These are phyloP conservation scores for Rhizoclosmatium sp. DNA, from an alignment of 192 early-diverging fungal species.

Conservation along the genomic window DNA sequence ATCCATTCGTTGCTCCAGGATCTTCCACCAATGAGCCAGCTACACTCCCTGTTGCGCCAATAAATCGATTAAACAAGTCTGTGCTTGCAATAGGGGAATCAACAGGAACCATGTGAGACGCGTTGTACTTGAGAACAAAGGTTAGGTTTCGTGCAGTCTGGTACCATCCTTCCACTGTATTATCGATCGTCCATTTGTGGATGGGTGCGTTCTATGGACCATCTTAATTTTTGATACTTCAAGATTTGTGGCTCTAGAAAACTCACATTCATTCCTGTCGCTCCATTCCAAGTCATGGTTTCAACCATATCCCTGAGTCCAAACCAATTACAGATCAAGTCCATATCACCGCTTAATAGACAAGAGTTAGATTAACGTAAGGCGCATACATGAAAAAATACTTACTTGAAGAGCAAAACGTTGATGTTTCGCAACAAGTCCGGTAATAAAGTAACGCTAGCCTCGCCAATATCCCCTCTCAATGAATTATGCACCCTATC, in stretches of 20 bases:
- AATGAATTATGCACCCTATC: slow-evolving; percentile 53
- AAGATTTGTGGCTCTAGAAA: neutral
- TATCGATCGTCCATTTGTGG: slow-evolving; percentile 61
- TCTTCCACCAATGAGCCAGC: neutral
- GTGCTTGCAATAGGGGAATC: slow-evolving; percentile 68
- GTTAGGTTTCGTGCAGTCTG: slow-evolving; percentile 67
- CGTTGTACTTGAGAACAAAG: slow-evolving; percentile 63
- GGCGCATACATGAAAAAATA: neutral
- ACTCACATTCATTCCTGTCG: slow-evolving; percentile 64
- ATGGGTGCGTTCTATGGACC: slow-evolving; percentile 41
- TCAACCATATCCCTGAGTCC: slow-evolving; percentile 75
- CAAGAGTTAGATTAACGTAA: neutral
- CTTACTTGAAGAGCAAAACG: slow-evolving; percentile 71
- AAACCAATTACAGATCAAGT: slow-evolving; percentile 82
- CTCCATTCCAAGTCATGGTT: slow-evolving; percentile 71
- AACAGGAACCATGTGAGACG: slow-evolving; percentile 76
- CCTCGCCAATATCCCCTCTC: slow-evolving; percentile 56
- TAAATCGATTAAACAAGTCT: slow-evolving; percentile 67
- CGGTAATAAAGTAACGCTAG: slow-evolving; percentile 47
- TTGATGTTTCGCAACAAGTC: neutral
- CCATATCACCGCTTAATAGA: slow-evolving; percentile 71
- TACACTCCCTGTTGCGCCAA: slow-evolving; percentile 13
- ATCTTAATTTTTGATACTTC: neutral
- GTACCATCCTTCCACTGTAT: slow-evolving; percentile 51
- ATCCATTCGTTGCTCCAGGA: neutral